Percentiles rank a stretch among this genome's conserved stretches.
Evolutionary conservation across 2,329 filamentous ascomycete genomes (phyloP).

Genomic region (Ceratocystiopsis sp.): DNA sequence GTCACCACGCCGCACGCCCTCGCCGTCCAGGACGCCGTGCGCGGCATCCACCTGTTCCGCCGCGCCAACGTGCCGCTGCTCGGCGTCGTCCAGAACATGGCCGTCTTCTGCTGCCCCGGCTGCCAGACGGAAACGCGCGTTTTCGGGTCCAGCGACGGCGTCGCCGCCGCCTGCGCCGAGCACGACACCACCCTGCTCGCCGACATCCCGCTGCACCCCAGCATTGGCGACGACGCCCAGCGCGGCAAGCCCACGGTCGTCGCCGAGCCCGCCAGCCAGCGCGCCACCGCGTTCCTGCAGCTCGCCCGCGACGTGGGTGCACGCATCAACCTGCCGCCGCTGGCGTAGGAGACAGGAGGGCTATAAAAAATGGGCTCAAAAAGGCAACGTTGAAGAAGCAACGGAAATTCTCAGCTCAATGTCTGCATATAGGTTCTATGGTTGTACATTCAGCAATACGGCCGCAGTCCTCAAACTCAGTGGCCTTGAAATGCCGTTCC

Average conservation of each 20-base stretch:
- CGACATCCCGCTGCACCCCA: slow-evolving; percentile 74
- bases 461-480: too few relatives aligned
- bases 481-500: too few relatives aligned
- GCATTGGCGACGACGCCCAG: slow-evolving; percentile 77
- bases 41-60: slow-evolving; percentile 84
- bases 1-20: slow-evolving; percentile 90
- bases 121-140: slow-evolving; percentile 61
- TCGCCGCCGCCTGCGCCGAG: slow-evolving; percentile 51
- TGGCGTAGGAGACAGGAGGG: not conserved
- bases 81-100: slow-evolving; percentile 88
- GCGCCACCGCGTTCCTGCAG: slow-evolving; percentile 52
- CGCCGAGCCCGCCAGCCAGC: slow-evolving; percentile 59
- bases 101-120: slow-evolving; percentile 62
- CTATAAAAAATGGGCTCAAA: too few relatives aligned
- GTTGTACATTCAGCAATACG: too few relatives aligned
- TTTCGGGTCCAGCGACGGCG: slow-evolving; percentile 51
- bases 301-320: slow-evolving; percentile 43
- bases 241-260: slow-evolving; percentile 80
- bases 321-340: slow-evolving; percentile 22
- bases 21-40: slow-evolving; percentile 77
- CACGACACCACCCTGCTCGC: slow-evolving; percentile 66
- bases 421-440: too few relatives aligned
- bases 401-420: too few relatives aligned
- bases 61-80: slow-evolving; percentile 67
- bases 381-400: too few relatives aligned